These are phyloP conservation scores for Phytophthora vignae DNA, from an alignment of 352 stramenopile species.

Conservation along the genomic window DNA sequence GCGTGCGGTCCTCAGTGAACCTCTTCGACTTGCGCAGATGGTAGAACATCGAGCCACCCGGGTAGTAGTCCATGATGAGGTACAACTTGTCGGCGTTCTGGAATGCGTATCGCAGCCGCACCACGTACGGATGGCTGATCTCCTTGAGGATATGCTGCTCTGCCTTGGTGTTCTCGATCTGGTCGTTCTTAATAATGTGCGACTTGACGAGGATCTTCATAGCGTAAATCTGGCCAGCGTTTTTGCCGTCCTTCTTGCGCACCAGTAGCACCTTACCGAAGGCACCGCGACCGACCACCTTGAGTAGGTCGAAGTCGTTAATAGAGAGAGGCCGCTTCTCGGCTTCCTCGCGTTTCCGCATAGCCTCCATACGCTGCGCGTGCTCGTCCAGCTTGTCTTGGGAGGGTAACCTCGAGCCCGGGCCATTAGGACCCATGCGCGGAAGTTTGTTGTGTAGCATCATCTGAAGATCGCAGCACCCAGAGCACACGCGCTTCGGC, in stretches of 20 bases:
- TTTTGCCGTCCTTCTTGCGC: constrained; percentile 91
- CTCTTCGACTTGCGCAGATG: constrained; percentile 89
- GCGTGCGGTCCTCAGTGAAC: constrained; percentile 85
- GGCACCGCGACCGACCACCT: constrained; percentile 94
- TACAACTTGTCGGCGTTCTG: constrained; percentile 95
- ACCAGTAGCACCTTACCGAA: constrained; percentile 97
- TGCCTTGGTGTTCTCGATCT: constrained; percentile 94
- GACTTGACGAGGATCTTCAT: constrained; percentile 96
- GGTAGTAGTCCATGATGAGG: constrained; percentile 97
- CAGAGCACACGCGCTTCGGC: constrained; percentile 85
- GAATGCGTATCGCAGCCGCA: constrained; percentile 88
- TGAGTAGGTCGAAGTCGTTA: constrained; percentile 95
- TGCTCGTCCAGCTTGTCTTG: constrained; percentile 76
- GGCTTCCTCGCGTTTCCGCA: constrained; percentile 83
- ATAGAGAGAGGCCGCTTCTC: constrained; percentile 82
- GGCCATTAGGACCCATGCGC: constrained; percentile 49
- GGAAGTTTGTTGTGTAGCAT: constrained; percentile 89
- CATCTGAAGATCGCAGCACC: constrained; percentile 89
- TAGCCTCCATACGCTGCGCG: constrained; percentile 75
- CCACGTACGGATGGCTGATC: constrained; percentile 90
- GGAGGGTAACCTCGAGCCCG: constrained; percentile 40
- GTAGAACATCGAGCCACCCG: constrained; percentile 91
- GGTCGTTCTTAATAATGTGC: constrained; percentile 93
- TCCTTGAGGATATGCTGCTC: constrained; percentile 92
- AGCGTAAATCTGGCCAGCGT: constrained; percentile 89